phyloP scores from a whole-genome alignment of 768 basidiomycete species.

The Amanita pseudoporphyria region DNA sequence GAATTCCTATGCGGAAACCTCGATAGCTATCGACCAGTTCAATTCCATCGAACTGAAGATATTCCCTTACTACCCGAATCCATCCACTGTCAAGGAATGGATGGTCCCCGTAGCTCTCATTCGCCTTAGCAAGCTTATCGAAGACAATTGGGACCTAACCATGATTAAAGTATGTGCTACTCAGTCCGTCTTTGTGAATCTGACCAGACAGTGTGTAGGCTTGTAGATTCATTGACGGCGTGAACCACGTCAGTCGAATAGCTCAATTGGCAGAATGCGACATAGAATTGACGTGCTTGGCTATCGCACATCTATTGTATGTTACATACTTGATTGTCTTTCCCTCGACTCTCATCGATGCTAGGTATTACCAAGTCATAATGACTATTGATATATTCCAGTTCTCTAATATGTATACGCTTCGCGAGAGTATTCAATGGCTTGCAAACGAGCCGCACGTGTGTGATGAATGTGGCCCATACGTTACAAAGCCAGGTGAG shows the following conservation, averaged over 20 bases:
- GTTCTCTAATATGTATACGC: conserved; percentile 94
- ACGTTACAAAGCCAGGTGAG: conserved; percentile 73
- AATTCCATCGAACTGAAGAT: conserved; percentile 95
- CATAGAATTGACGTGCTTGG: conserved; percentile 68
- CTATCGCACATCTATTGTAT: conserved; percentile 88
- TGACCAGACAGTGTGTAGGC: conserved; percentile 34
- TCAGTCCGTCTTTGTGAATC: neutral
- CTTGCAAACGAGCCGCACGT: conserved; percentile 81
- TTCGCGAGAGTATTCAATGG: conserved; percentile 80
- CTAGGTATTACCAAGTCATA: conserved; percentile 90
- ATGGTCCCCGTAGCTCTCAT: conserved; percentile 89
- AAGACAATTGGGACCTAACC: conserved; percentile 95
- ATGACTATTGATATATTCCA: conserved; percentile 98
- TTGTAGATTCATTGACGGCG: conserved; percentile 77
- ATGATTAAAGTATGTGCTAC: conserved; percentile 58
- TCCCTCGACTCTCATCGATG: conserved; percentile 7
- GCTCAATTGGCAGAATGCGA: conserved; percentile 90
- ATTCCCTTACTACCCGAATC: conserved; percentile 95
- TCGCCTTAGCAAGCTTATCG: conserved; percentile 67
- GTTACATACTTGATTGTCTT: conserved; percentile 15
- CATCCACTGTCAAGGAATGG: conserved; percentile 86
- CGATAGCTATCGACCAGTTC: conserved; percentile 82
- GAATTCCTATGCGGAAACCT: conserved; percentile 95
- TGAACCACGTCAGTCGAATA: conserved; percentile 85
- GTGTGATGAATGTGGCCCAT: conserved; percentile 84